Conservation (phyloP, 192 early-diverging fungal genomes). For the Backusella sp. region DNA sequence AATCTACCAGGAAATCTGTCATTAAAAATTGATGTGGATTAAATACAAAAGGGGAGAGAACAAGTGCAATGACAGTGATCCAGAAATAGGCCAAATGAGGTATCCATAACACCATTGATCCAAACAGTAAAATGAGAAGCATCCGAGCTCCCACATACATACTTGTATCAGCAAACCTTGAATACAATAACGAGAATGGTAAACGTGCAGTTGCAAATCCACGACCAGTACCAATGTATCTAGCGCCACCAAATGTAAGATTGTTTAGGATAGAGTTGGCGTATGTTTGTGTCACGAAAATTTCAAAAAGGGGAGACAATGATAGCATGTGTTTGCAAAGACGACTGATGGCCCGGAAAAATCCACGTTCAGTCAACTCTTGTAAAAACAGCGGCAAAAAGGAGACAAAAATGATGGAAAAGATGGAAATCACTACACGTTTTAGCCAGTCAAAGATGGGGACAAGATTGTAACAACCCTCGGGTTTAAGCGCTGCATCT, state of each 20-base stretch:
- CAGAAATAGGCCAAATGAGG: slow-evolving; percentile 80
- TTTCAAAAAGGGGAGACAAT: slow-evolving; percentile 82
- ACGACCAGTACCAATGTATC: slow-evolving; percentile 82
- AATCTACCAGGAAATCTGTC: slow-evolving; percentile 77
- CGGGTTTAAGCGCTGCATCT: slow-evolving; percentile 38
- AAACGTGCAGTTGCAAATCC: slow-evolving; percentile 83
- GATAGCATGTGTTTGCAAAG: slow-evolving; percentile 83
- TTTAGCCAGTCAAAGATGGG: slow-evolving; percentile 79
- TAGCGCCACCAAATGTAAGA: slow-evolving; percentile 78
- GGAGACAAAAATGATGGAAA: slow-evolving; percentile 77
- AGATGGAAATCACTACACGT: slow-evolving; percentile 75
- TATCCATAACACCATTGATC: slow-evolving; percentile 54
- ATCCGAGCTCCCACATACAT: slow-evolving; percentile 73
- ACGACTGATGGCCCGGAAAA: slow-evolving; percentile 68
- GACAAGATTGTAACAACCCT: slow-evolving; percentile 67
- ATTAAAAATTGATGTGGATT: slow-evolving; percentile 87
- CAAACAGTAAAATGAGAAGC: slow-evolving; percentile 67
- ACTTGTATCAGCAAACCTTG: slow-evolving; percentile 73
- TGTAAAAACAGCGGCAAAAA: slow-evolving; percentile 84
- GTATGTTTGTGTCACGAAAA: slow-evolving; percentile 83
- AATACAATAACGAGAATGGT: slow-evolving; percentile 75
- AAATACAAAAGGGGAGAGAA: slow-evolving; percentile 82
- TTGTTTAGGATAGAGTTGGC: slow-evolving; percentile 78
- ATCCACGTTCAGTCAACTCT: slow-evolving; percentile 82
- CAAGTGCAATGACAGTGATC: slow-evolving; percentile 73